phyloP scores from a whole-genome alignment of 2,329 filamentous ascomycete genomes.

The Fusarium cyanostomum region DNA sequence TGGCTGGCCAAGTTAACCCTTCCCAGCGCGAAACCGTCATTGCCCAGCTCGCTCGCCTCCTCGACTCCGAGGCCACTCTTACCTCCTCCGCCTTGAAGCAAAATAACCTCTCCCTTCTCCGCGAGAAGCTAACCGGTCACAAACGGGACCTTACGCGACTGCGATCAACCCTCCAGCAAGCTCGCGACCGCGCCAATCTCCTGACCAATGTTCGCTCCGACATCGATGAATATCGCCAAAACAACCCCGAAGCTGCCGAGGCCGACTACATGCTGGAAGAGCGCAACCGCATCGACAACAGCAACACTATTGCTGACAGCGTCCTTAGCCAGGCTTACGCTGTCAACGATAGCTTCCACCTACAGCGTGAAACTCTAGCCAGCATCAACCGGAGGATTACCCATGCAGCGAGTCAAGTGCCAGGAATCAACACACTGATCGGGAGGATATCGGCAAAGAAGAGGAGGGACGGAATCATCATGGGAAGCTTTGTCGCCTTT shows the following conservation, averaged over 20 bases:
- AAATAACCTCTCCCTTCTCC: constrained; percentile 91
- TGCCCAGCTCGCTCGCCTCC: constrained; percentile 82
- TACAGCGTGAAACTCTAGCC: constrained; percentile 87
- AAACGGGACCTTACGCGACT: constrained; percentile 82
- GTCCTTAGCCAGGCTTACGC: constrained; percentile 96
- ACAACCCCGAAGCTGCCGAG: constrained; percentile 83
- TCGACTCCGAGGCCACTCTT: constrained; percentile 89
- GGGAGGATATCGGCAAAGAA: constrained; percentile 93
- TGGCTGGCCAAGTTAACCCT: constrained; percentile 19
- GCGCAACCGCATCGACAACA: constrained; percentile 84
- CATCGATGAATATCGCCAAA: constrained; percentile 86
- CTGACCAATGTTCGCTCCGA: constrained; percentile 91
- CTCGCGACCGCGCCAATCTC: constrained; percentile 88
- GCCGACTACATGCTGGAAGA: constrained; percentile 98
- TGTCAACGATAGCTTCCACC: constrained; percentile 88
- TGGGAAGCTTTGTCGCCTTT: constrained; percentile 89
- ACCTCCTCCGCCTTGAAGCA: constrained; percentile 95
- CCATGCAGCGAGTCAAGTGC: constrained; percentile 87
- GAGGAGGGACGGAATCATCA: constrained; percentile 91
- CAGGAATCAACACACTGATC: constrained; percentile 92
- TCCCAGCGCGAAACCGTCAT: constrained; percentile 82
- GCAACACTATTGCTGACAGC: constrained; percentile 86
- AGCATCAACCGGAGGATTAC: constrained; percentile 93
- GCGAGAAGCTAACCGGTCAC: constrained; percentile 89
- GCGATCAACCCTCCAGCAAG: constrained; percentile 75